A percentile compares a stretch with the other conserved stretches of the same genome.
Conservation (phyloP, 2,329 filamentous ascomycete genomes). For the Colletotrichum sp. region DNA sequence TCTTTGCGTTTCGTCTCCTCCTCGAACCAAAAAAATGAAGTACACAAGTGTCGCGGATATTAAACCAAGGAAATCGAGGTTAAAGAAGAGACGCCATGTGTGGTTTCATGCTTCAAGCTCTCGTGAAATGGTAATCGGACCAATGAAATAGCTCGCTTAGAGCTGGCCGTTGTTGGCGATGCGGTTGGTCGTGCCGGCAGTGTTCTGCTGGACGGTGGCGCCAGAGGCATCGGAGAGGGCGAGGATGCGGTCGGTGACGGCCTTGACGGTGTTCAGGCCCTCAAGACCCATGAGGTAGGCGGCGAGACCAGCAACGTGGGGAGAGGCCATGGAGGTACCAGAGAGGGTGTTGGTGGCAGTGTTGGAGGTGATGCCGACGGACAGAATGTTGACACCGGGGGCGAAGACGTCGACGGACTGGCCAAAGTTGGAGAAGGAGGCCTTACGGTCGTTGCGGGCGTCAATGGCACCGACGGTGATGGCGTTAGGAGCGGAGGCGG, state of each 20-base stretch:
- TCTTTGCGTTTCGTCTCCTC: background rate
- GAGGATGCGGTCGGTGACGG: slow-evolving; percentile 55
- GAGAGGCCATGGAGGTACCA: slow-evolving; percentile 69
- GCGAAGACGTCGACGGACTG: slow-evolving; percentile 58
- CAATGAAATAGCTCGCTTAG: slow-evolving; percentile 7
- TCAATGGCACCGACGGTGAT: slow-evolving; percentile 67
- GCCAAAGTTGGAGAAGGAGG: slow-evolving; percentile 66
- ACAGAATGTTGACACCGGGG: slow-evolving; percentile 59
- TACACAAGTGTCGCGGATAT: background rate
- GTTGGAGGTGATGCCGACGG: slow-evolving; percentile 56
- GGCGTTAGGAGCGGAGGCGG: slow-evolving; percentile 59
- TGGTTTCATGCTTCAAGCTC: background rate
- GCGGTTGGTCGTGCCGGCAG: slow-evolving; percentile 49
- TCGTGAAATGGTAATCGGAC: background rate
- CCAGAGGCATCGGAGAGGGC: slow-evolving; percentile 53
- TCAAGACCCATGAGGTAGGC: slow-evolving; percentile 70
- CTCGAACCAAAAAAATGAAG: background rate
- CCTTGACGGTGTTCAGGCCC: slow-evolving; percentile 47
- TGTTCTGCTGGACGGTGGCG: slow-evolving; percentile 48
- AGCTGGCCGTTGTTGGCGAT: slow-evolving; percentile 63
- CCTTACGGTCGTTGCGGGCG: slow-evolving; percentile 50
- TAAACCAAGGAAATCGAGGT: slow-evolving; percentile 9
- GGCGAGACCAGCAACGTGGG: slow-evolving; percentile 71
- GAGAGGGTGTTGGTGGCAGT: slow-evolving; percentile 50
- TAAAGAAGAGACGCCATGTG: background rate